phyloP scores from a whole-genome alignment of 73 alveolate species.

The Paramecium caudatum region DNA sequence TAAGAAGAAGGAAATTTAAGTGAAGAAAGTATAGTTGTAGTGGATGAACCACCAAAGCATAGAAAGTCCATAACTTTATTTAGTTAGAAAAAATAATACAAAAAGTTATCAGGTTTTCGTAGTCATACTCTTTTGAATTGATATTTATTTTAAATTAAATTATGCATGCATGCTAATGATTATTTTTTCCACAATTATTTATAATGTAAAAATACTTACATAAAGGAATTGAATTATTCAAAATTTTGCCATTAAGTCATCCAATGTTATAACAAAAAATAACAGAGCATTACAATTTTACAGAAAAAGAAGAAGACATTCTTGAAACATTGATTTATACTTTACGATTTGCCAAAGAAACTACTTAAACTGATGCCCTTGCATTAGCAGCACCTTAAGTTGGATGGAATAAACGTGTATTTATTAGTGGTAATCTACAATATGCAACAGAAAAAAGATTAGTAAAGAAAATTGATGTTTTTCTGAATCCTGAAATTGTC shows the following conservation, averaged over 20 bases:
- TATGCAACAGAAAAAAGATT: background rate
- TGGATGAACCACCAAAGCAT: constrained; percentile 18
- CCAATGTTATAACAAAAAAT: background rate
- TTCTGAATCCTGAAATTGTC: constrained; percentile 65
- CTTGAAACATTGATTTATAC: background rate
- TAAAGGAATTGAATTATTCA: background rate
- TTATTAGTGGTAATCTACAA: background rate
- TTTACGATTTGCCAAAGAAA: background rate
- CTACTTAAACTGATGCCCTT: background rate
- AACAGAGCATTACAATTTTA: background rate
- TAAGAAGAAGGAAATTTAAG: constrained; percentile 45
- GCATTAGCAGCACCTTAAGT: constrained; percentile 46
- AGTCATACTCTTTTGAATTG: constrained; percentile 23
- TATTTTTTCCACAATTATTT: too few species aligned
- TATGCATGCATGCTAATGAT: too few species aligned
- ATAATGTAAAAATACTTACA: background rate
- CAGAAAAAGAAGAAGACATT: background rate
- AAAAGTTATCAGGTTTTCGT: background rate
- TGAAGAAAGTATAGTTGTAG: constrained; percentile 19
- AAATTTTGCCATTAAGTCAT: background rate
- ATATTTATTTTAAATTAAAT: too few species aligned
- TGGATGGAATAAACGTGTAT: constrained; percentile 39
- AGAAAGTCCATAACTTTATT: constrained; percentile 29
- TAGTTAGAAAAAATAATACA: background rate
- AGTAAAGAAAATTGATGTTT: constrained; percentile 41